These are phyloP conservation scores for Pseudogymnoascus sp. DNA, from an alignment of 2,329 filamentous ascomycete genomes.

Conservation along the genomic window DNA sequence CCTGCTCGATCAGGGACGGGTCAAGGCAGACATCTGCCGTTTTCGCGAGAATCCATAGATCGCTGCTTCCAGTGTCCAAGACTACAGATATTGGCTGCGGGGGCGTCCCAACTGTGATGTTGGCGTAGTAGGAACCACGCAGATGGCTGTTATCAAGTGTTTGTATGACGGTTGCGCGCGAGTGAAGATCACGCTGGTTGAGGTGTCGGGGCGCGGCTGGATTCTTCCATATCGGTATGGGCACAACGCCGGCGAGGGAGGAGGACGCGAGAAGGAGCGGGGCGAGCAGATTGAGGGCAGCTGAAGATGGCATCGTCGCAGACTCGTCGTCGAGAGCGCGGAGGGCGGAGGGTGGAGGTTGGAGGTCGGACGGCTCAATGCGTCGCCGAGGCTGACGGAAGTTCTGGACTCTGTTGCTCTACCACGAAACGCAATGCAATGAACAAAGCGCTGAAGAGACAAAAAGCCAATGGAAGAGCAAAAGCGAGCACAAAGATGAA, in stretches of 20 bases:
- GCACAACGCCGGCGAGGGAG: background rate
- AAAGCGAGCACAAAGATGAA: background rate
- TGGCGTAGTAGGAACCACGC: slow-evolving; percentile 46
- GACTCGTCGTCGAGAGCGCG: background rate
- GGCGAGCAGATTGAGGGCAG: background rate
- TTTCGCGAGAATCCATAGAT: slow-evolving; percentile 41
- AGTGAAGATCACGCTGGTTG: background rate
- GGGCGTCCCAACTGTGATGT: slow-evolving; percentile 48
- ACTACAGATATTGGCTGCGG: slow-evolving; percentile 43
- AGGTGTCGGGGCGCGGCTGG: background rate
- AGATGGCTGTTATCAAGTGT: slow-evolving; percentile 40
- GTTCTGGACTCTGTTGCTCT: background rate
- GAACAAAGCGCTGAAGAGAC: background rate
- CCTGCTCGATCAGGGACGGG: slow-evolving; percentile 27
- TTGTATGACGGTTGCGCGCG: background rate
- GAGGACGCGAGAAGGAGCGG: background rate
- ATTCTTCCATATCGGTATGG: background rate
- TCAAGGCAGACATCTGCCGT: slow-evolving; percentile 10
- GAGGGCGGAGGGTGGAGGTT: background rate
- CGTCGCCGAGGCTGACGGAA: background rate
- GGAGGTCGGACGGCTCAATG: background rate
- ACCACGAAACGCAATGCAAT: background rate
- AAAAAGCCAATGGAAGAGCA: background rate
- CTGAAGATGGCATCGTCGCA: background rate
- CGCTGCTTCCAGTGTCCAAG: slow-evolving; percentile 53